Evolutionary conservation across 768 basidiomycete species (phyloP).

Genomic region (Nidularia sp.): DNA sequence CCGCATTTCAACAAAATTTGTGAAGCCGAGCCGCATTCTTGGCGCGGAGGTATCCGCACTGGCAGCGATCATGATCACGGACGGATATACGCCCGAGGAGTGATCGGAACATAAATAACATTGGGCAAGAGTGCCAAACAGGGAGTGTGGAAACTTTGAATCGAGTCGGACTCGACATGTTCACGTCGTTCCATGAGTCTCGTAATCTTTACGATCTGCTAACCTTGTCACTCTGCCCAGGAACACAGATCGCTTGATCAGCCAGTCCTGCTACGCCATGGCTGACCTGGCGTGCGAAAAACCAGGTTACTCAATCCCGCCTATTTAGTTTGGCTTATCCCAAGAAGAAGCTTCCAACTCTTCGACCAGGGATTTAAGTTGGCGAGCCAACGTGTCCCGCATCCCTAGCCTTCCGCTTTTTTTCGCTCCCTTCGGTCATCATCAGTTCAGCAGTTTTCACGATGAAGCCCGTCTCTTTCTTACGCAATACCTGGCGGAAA

Average conservation of each 20-base stretch:
- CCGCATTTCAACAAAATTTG: no score
- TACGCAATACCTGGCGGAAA: conserved; percentile 35
- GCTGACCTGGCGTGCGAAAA: conserved; percentile 16
- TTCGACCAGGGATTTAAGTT: conserved; percentile 6
- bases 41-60: no score
- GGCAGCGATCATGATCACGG: not conserved
- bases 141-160: no score
- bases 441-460: conserved; percentile 2
- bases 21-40: no score
- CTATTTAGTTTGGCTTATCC: conserved; percentile 16
- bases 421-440: conserved; percentile 3
- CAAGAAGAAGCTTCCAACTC: conserved; percentile 6
- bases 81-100: not conserved
- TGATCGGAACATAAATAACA: not conserved
- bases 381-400: no score
- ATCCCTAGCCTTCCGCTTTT: not conserved
- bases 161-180: not conserved
- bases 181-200: conserved; percentile 9
- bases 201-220: conserved; percentile 9
- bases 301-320: conserved; percentile 14
- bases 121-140: no score
- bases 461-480: conserved; percentile 37
- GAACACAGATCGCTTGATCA: conserved; percentile 29
- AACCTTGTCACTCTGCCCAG: conserved; percentile 19
- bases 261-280: conserved; percentile 13